phyloP scores from a whole-genome alignment of 2,329 filamentous ascomycete genomes.

The Fusarium sulawesiense region DNA sequence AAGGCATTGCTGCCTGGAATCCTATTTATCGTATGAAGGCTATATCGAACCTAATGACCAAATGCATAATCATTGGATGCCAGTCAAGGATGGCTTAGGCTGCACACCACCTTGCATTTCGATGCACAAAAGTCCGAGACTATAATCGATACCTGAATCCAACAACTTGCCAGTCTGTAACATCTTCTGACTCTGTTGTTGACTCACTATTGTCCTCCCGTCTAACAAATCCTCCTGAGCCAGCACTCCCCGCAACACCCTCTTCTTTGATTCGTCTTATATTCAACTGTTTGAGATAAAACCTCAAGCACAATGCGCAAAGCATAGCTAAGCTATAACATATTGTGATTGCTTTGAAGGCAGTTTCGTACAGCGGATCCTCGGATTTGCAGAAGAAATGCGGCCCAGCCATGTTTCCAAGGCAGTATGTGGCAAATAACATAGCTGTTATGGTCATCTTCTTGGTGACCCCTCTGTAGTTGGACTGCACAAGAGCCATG shows the following conservation, averaged over 20 bases:
- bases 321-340: conserved; percentile 64
- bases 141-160: conserved; percentile 68
- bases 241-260: conserved; percentile 58
- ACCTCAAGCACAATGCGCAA: conserved; percentile 57
- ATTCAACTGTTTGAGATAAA: conserved; percentile 62
- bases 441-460: conserved; percentile 69
- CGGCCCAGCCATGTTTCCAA: conserved; percentile 67
- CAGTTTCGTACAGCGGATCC: conserved; percentile 63
- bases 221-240: conserved; percentile 55
- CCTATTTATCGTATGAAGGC: neutral
- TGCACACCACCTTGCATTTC: neutral
- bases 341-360: conserved; percentile 66
- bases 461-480: conserved; percentile 68
- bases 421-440: conserved; percentile 66
- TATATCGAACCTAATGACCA: neutral
- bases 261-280: conserved; percentile 55
- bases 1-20: neutral
- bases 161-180: conserved; percentile 69
- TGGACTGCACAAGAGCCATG: conserved; percentile 66
- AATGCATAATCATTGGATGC: neutral
- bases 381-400: conserved; percentile 64
- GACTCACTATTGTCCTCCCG: conserved; percentile 44
- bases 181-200: conserved; percentile 63
- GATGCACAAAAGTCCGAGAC: neutral
- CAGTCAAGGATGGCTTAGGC: neutral